Evolutionary conservation across 2,329 filamentous ascomycete species (phyloP).

Genomic region (Ophiostoma quercus): DNA sequence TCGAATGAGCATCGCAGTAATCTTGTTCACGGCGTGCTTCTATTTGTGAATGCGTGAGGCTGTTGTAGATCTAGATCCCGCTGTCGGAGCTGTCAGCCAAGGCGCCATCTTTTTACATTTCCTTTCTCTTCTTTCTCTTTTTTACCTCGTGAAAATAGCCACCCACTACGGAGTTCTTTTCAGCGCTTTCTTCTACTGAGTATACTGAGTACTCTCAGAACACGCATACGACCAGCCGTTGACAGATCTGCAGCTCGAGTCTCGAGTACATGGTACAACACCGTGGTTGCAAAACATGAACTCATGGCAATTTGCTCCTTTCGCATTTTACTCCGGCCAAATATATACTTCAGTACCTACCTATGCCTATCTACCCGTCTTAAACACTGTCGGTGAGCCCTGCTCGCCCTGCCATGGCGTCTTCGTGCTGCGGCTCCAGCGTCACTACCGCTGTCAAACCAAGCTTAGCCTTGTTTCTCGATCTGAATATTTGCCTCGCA

Average conservation of each 20-base stretch:
- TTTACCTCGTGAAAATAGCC: background rate
- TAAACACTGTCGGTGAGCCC: background rate
- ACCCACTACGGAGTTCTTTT: background rate
- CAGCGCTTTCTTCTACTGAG: background rate
- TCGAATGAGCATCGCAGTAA: conserved; percentile 2
- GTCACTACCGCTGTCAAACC: background rate
- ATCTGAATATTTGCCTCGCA: background rate
- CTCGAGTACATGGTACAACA: background rate
- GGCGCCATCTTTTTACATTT: background rate
- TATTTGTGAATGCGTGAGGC: background rate
- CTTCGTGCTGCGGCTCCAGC: background rate
- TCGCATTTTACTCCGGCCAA: background rate
- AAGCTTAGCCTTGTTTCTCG: background rate
- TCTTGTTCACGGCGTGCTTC: background rate
- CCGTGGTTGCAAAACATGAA: background rate
- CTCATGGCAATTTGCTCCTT: background rate
- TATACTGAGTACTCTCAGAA: background rate
- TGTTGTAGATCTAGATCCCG: background rate
- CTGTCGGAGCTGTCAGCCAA: conserved; percentile 3
- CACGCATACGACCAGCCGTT: background rate
- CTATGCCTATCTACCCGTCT: background rate
- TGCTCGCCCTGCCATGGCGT: background rate
- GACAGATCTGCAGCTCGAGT: background rate
- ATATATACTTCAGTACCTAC: background rate
- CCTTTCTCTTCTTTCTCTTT: background rate